Evolutionary conservation across 75 land plant species (phyloP), one percentile per base, ranked within the genome.

Genomic region (Cryptomeria japonica): DNA sequence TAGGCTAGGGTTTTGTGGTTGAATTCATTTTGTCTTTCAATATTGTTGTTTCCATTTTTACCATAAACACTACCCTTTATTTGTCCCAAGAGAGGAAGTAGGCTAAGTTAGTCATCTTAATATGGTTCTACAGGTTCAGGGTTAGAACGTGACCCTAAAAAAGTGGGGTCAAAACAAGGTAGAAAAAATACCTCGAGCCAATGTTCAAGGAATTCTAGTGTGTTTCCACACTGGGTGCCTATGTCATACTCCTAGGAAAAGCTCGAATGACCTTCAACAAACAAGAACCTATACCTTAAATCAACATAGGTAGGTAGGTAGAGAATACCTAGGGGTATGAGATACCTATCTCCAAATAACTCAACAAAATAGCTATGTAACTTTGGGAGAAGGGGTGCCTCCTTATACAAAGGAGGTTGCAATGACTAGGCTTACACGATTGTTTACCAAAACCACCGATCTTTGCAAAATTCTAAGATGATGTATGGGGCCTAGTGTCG

Each of bases 301-400:
- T 4, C 0, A 70, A 88, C 89, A 88, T 44, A 88, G 49, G 89
- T 84, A n/a, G n/a, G n/a, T n/a, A 82, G 77, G 89, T 61, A 84
- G 77, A 88, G 76, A 88, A 88, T 84, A 88, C 70, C 70, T 84
- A 88, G 86, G 86, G 89, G 75, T 16, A 86, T 41, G 78, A 88
- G 87, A 88, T 32, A 88, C 85, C 78, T 84, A 2, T 84, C 86
- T 61, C 73, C 39, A 88, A 84, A 44, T 78, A 84, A 84, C 89
- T 14, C 87, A 76, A 39, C 72, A 84, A 88, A 88, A 88, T 84
- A n/a, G n/a, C n/a, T n/a, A n/a, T n/a, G n/a, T n/a, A n/a, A n/a
- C n/a, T n/a, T n/a, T n/a, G n/a, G n/a, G n/a, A n/a, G n/a, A n/a
- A n/a, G n/a, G n/a, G n/a, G n/a, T n/a, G n/a, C n/a, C n/a, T n/a